Evolutionary conservation across 768 basidiomycete species (phyloP), one percentile per base, ranked within the genome.

Genomic region (Steccherinum ochraceum): DNA sequence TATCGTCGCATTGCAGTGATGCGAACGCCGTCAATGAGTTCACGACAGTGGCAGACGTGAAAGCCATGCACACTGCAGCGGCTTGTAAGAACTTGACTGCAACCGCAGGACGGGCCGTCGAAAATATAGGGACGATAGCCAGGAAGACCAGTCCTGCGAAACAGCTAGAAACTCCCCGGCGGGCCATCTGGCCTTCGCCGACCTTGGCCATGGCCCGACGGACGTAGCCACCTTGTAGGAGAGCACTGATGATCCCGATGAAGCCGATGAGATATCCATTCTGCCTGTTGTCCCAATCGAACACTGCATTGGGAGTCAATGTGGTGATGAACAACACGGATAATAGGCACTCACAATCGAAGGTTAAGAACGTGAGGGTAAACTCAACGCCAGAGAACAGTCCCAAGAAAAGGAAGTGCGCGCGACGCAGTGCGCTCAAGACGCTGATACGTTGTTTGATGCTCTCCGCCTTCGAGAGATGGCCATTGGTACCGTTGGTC

Each of bases 381-480:
- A 97, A 97, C 64, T 99, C 95, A 46, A 96, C 81, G 12, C 94
- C 95, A 1, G 94, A 94, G 68, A 99, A 98, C 46, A 95, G 64
- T 48, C 85, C 79, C 53, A 98, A 71, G 73, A 97, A 99, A 43
- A 84, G 66, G 64, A 93, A 86, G 64, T 98, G 94, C 13, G 89
- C 65, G 41, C 70, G 67, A 35, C 85, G 82, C 41, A 94, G 72
- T 7, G 72, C 64, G 57, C 71, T 74, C 46, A 97, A 77, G 21
- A 76, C 63, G 20, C 62, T 54, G 49, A 91, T 67, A 26, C 89
- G 79, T 49, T 79, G 68, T 57, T 79, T 70, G 12, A 67, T 63
- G 21, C 58, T 58, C 41, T 18, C 16, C 21, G 7, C 21, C 41
- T 43, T 43, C 7, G 41, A 23, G 10, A 43, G 16, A 43, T 43